These are phyloP conservation scores for Trifolium fragiferum DNA, from an alignment of 306 rosid species.

Conservation along the genomic window DNA sequence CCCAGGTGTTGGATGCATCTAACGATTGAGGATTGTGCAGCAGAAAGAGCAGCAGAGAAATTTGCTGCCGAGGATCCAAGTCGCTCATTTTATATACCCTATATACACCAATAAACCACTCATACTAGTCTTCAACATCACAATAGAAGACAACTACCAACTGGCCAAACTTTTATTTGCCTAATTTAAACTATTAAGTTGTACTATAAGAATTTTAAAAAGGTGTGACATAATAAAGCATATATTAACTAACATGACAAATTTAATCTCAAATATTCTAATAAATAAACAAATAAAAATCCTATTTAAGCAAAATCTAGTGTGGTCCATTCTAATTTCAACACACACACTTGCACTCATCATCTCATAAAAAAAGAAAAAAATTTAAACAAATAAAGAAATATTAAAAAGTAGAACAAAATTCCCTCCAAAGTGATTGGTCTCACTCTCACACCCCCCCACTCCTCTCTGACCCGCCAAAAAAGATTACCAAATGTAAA, in stretches of 20 bases:
- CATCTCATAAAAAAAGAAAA: not conserved
- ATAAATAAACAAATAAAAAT: not conserved
- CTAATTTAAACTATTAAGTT: too few relatives aligned
- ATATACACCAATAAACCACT: too few relatives aligned
- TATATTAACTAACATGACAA: not conserved
- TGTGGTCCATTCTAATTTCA: not conserved
- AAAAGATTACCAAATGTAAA: slow-evolving; percentile 42
- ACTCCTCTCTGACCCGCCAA: slow-evolving; percentile 49
- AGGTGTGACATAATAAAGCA: not conserved
- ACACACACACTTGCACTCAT: not conserved
- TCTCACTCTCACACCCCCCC: slow-evolving; percentile 4
- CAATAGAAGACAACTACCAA: too few relatives aligned
- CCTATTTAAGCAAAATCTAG: not conserved
- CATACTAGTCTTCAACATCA: too few relatives aligned
- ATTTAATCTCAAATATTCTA: not conserved
- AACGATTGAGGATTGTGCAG: too few relatives aligned
- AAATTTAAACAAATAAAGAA: not conserved
- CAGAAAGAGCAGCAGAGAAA: too few relatives aligned
- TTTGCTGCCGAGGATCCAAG: too few relatives aligned
- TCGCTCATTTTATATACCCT: too few relatives aligned
- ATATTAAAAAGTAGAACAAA: slow-evolving; percentile 43
- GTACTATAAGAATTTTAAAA: not conserved
- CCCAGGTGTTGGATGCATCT: too few relatives aligned
- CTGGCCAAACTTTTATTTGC: too few relatives aligned
- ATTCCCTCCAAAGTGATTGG: slow-evolving; percentile 94